phyloP scores from a whole-genome alignment of 345 rosid genomes.

The Excoecaria agallocha region DNA sequence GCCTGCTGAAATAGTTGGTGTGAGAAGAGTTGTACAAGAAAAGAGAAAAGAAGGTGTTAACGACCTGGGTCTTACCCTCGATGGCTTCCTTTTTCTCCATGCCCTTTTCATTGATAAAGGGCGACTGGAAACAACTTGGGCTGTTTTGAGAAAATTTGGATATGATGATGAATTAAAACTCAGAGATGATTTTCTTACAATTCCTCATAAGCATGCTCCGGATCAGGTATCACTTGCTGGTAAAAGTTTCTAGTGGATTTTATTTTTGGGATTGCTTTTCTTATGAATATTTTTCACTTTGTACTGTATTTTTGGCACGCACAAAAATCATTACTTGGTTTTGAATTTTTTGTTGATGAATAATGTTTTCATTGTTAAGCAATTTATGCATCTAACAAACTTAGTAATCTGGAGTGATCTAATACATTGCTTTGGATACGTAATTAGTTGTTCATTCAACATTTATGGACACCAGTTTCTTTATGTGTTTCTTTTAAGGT shows the following conservation, averaged over 20 bases:
- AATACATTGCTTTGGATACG: not conserved
- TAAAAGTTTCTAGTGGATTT: not conserved
- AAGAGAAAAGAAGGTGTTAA: conserved; percentile 73
- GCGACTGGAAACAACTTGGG: conserved; percentile 78
- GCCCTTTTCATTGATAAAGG: conserved; percentile 81
- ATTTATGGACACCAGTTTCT: not conserved
- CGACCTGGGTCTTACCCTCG: conserved; percentile 74
- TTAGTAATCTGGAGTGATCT: not conserved
- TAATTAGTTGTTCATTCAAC: not conserved
- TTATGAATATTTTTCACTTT: not conserved
- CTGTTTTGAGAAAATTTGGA: conserved; percentile 77
- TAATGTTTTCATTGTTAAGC: not conserved
- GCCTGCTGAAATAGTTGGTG: conserved; percentile 70
- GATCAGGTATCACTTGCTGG: conserved; percentile 54
- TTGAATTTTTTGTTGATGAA: not conserved
- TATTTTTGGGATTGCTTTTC: not conserved
- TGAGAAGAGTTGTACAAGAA: conserved; percentile 77
- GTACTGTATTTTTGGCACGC: not conserved
- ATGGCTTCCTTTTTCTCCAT: conserved; percentile 70
- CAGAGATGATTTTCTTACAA: conserved; percentile 53
- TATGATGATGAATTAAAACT: conserved; percentile 64
- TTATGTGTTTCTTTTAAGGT: not conserved
- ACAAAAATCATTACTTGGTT: not conserved
- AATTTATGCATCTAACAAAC: not conserved
- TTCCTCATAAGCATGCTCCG: conserved; percentile 61